phyloP scores from a whole-genome alignment of 805 yeast genomes.

The Candida taoyuanica region DNA sequence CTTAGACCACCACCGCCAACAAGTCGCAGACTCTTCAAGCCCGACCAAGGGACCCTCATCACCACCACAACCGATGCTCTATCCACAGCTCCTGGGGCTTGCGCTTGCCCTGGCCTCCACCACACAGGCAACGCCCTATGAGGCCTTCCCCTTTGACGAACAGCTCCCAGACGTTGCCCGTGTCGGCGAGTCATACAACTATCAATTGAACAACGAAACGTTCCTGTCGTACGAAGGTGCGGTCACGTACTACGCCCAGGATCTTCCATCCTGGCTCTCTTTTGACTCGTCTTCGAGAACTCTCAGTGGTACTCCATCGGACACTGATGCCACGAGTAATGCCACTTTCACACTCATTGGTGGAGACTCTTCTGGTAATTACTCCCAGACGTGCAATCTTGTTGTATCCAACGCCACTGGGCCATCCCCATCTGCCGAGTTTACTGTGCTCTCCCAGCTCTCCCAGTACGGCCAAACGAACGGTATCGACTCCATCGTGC shows the following conservation, averaged over 20 bases:
- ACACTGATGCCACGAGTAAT: slow-evolving; percentile 38
- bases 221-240: slow-evolving; percentile 43
- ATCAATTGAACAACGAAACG: slow-evolving; percentile 68
- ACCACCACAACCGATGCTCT: slow-evolving; percentile 2
- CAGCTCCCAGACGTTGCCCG: slow-evolving; percentile 90
- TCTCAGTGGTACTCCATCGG: slow-evolving; percentile 63
- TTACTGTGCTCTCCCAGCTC: slow-evolving; percentile 48
- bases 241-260: slow-evolving; percentile 50
- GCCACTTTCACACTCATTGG: slow-evolving; percentile 58
- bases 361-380: slow-evolving; percentile 57
- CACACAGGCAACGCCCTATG: slow-evolving; percentile 41
- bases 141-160: slow-evolving; percentile 72
- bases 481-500: slow-evolving; percentile 68
- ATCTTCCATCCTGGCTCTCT: slow-evolving; percentile 73
- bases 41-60: neutral
- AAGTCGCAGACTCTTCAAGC: neutral
- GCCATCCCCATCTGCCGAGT: slow-evolving; percentile 41
- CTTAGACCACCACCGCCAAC: too few species aligned
- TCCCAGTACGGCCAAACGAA: slow-evolving; percentile 68
- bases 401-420: slow-evolving; percentile 57
- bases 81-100: neutral
- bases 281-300: slow-evolving; percentile 61
- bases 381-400: slow-evolving; percentile 49
- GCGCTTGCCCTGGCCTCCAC: slow-evolving; percentile 4
- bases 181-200: slow-evolving; percentile 53